phyloP scores from a whole-genome alignment of 768 basidiomycete genomes.

The Guyanaporus albipodus region DNA sequence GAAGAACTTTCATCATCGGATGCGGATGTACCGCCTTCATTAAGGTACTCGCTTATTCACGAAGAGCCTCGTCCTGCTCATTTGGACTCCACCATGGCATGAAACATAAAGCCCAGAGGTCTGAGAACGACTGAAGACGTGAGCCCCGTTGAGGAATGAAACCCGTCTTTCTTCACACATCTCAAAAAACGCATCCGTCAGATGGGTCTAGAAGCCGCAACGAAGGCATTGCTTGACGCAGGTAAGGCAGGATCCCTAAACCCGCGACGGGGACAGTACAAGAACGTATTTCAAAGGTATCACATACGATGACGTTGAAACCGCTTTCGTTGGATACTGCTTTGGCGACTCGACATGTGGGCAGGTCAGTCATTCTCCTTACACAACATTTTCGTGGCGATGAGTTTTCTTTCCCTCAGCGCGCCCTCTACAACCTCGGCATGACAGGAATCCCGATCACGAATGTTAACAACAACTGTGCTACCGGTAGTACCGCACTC shows the following conservation, averaged over 20 bases:
- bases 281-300: constrained; percentile 46
- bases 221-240: constrained; percentile 83
- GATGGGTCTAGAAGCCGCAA: constrained; percentile 87
- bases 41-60: constrained; percentile 9
- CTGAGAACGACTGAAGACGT: constrained; percentile 69
- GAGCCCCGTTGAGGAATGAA: constrained; percentile 15
- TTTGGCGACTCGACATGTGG: constrained; percentile 79
- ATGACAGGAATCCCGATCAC: constrained; percentile 80
- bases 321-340: constrained; percentile 73
- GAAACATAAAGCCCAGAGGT: constrained; percentile 52
- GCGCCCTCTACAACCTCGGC: constrained; percentile 78
- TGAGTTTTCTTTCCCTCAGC: constrained; percentile 34
- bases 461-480: constrained; percentile 87
- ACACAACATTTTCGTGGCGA: background rate
- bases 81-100: constrained; percentile 1
- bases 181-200: constrained; percentile 24
- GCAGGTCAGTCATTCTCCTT: constrained; percentile 42
- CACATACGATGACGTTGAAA: constrained; percentile 72
- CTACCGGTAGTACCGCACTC: constrained; percentile 76
- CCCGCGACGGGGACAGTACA: background rate
- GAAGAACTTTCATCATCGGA: constrained; percentile 17
- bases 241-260: constrained; percentile 37
- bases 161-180: background rate
- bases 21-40: constrained; percentile 20
- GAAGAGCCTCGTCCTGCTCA: background rate